phyloP scores from a whole-genome alignment of 495 filamentous ascomycete species.

The Aspergillus haitiensis region DNA sequence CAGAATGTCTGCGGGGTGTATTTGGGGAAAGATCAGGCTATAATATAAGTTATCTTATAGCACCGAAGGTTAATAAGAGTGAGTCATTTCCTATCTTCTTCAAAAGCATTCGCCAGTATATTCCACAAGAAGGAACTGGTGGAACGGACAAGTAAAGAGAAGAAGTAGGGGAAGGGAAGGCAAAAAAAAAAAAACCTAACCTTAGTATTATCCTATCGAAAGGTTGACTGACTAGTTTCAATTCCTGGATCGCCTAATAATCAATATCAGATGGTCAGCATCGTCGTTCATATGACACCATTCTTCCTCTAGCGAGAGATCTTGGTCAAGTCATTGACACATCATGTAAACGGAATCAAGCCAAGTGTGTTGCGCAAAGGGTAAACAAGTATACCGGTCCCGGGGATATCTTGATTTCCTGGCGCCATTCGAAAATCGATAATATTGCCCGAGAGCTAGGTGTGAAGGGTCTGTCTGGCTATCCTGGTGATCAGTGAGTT shows the following conservation, averaged over 20 bases:
- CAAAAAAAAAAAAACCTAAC: too few species aligned
- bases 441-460: slow-evolving; percentile 28
- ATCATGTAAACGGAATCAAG: slow-evolving; percentile 35
- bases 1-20: slow-evolving; percentile 45
- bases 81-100: slow-evolving; percentile 14
- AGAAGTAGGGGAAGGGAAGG: too few species aligned
- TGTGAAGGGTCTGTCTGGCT: slow-evolving; percentile 20
- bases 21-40: slow-evolving; percentile 46
- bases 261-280: slow-evolving; percentile 40
- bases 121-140: too few species aligned
- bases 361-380: slow-evolving; percentile 27
- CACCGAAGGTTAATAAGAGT: slow-evolving; percentile 36
- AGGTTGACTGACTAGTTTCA: too few species aligned
- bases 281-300: slow-evolving; percentile 49
- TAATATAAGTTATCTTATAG: slow-evolving; percentile 51
- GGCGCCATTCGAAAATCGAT: slow-evolving; percentile 32
- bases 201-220: too few species aligned
- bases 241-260: too few species aligned
- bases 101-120: too few species aligned
- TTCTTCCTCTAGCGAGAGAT: slow-evolving; percentile 47
- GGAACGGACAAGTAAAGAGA: too few species aligned
- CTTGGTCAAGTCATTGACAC: slow-evolving; percentile 48
- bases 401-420: slow-evolving; percentile 37
- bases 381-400: slow-evolving; percentile 26
- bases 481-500: slow-evolving; percentile 34